Evolutionary conservation across 2,329 filamentous ascomycete genomes (phyloP), one percentile per base, ranked within the genome.

Genomic region (Pseudogymnoascus sp.): DNA sequence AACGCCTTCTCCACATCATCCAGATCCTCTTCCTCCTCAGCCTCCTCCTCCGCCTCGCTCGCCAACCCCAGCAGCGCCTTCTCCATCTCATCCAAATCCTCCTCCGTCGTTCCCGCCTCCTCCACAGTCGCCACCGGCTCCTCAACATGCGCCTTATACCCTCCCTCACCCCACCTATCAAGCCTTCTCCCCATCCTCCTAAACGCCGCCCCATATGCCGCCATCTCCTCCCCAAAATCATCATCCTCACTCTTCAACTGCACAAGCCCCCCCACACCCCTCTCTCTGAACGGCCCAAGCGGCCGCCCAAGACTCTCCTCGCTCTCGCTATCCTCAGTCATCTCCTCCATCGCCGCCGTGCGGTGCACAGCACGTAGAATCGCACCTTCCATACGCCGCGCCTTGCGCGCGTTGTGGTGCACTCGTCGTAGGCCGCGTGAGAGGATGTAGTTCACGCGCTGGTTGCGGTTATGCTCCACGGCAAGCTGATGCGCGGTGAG

Each of bases 401-500:
- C 70, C 68, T 85, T 86, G 55, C 85, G 84, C 10, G 85, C 82
- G 62, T 79, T 79, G 70, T 86, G 83, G 70, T 92, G 87, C 60
- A 84, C 79, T 66, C 80, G 81, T 58, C 88, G 84, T 35, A 93
- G 77, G 31, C 88, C 87, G n/a, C 87, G 84, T 67, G 91, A 87
- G 13, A 94, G 82, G 60, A 91, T 90, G 69, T 92, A 88, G 69
- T 92, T 88, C n/a, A 93, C 90, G 5, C 90, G 85, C 69, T 90
- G 85, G 64, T 85, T 88, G 15, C 90, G 81, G 73, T 92, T 92
- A 62, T 87, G 83, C 73, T 92, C 89, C 1, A 94, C 88, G 0
- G 90, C 90, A 39, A 92, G 78, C 74, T 94, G 90, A 73, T 94
- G 90, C 36, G 89, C 88, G 0, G 90, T 94, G 0, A 91, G 84